Base-by-base conservation (phyloP, 2,329 filamentous ascomycete genomes). In the Davidsoniella virescens region DNA sequence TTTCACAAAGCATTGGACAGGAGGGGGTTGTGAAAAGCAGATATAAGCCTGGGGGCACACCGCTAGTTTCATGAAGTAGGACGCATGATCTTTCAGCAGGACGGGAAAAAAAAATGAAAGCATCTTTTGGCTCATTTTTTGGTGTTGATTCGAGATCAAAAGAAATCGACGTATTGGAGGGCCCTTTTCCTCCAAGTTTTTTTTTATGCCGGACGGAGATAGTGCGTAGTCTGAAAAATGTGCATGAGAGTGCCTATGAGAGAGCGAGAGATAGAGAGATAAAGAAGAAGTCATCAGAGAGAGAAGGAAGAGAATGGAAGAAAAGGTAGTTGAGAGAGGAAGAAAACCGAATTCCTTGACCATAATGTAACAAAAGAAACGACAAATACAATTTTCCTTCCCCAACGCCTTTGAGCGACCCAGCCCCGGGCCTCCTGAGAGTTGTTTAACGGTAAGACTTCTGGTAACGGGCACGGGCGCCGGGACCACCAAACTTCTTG, bases 401-500 rank as follows among this genome's bases (percentile, higher is more conserved):
- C 52, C 47, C 48, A 53, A 53, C 52, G 48, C 52, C 52, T 53
- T 53, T 53, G 47, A 47, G 49, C 52, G 39, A 50, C 52, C 52
- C 48, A 49, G 49, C 52, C 52, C 48, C 48, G 47, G 52, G 52
- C 43, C 44, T 50, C 44, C 42, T 44, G 52, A 53, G 52, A 53
- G 44, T 50, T 50, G 57, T 63, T 87, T 90, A 94, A 88, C 88
- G 87, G 82, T 95, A 94, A 62, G 88, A 94, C 78, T 95, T 95
- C 78, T 96, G 90, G 88, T 87, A 96, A 69, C 88, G 84, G 67
- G 90, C 77, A 68, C 90, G 84, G 68, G 92, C 90, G 80, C 90
- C 90, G 64, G 80, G 84, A 85, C 84, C 85, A 69, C 81, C 82
- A 67, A 87, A 86, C 79, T 95, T 95, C 88, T 96, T 96, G 74